Conservation (phyloP, 805 yeast genomes). For the Candida lessepsii region DNA sequence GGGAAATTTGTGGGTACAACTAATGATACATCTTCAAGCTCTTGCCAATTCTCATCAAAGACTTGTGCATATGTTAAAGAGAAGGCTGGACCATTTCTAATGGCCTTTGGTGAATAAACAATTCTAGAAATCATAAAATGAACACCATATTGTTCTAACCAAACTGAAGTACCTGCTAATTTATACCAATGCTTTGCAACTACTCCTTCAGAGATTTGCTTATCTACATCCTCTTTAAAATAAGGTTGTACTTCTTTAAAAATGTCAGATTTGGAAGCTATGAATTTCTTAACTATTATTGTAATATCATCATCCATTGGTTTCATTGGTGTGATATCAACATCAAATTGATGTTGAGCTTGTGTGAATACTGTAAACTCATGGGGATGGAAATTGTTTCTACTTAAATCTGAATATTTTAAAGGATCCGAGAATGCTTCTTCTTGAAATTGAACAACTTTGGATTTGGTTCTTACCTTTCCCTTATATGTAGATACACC, state of each 20-base stretch:
- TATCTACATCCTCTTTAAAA: conserved; percentile 21
- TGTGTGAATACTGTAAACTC: conserved; percentile 1
- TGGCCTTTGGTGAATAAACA: conserved; percentile 30
- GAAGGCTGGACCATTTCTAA: conserved; percentile 34
- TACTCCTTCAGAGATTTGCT: conserved; percentile 19
- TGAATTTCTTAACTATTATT: not conserved
- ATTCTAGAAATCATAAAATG: conserved; percentile 48
- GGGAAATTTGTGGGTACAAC: conserved; percentile 21
- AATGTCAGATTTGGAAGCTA: not conserved
- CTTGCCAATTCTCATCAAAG: conserved; percentile 47
- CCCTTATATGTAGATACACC: not conserved
- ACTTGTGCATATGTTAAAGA: conserved; percentile 45
- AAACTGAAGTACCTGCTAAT: conserved; percentile 51
- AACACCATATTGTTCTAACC: conserved; percentile 50
- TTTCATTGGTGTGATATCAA: conserved; percentile 1
- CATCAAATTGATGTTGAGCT: not conserved
- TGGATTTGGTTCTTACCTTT: not conserved
- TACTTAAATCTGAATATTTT: not conserved
- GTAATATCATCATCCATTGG: conserved; percentile 6
- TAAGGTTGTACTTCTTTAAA: conserved; percentile 24
- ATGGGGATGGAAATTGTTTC: not conserved
- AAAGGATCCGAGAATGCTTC: not conserved
- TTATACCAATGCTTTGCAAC: conserved; percentile 40
- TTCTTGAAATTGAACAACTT: not conserved
- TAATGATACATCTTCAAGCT: conserved; percentile 27